phyloP scores from a whole-genome alignment of 345 rosid species.

The Streptanthus diversifolius region DNA sequence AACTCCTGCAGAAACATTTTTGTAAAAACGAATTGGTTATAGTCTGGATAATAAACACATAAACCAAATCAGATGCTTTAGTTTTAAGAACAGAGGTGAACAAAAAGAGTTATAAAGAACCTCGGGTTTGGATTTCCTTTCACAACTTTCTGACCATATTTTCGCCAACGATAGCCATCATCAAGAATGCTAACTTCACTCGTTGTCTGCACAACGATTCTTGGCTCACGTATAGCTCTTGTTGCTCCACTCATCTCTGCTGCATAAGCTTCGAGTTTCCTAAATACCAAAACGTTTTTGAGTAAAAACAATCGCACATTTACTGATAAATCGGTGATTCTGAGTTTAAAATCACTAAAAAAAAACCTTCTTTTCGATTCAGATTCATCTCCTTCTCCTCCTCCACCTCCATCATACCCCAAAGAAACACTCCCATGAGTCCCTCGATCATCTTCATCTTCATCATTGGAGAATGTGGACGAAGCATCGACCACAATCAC shows the following conservation, averaged over 20 bases:
- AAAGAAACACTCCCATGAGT: slow-evolving; percentile 63
- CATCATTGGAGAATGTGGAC: slow-evolving; percentile 68
- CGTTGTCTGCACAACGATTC: slow-evolving; percentile 97
- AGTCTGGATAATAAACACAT: background rate
- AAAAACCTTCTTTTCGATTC: slow-evolving; percentile 83
- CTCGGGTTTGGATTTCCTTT: slow-evolving; percentile 99
- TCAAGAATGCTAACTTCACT: slow-evolving; percentile 97
- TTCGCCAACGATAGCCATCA: slow-evolving; percentile 97
- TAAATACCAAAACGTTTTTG: slow-evolving; percentile 15
- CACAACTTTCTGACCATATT: slow-evolving; percentile 98
- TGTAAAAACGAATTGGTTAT: background rate
- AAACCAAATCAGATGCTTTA: background rate
- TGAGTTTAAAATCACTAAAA: background rate
- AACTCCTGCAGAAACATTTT: slow-evolving; percentile 56
- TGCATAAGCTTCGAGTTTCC: slow-evolving; percentile 77
- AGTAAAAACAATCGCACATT: slow-evolving; percentile 4
- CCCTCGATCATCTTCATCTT: slow-evolving; percentile 74
- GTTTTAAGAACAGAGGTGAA: background rate
- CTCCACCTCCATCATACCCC: slow-evolving; percentile 64
- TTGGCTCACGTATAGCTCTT: slow-evolving; percentile 89
- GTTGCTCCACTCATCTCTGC: slow-evolving; percentile 91
- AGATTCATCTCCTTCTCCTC: slow-evolving; percentile 73
- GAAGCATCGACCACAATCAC: slow-evolving; percentile 53
- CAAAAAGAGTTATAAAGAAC: slow-evolving; percentile 29
- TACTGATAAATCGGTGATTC: background rate